Evolutionary conservation across 164 flowering plant species (phyloP).

Genomic region (grape (Vitis vinifera)): ASM3070453v1 NC_081816.1:6027001-6027500

Average conservation of each 20-base stretch:
- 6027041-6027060: constrained; percentile 28
- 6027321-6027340: constrained; percentile 30
- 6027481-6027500: constrained; percentile 67
- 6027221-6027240: neutral
- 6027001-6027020: constrained; percentile 27
- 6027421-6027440: constrained; percentile 99
- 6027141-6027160: constrained; percentile 40
- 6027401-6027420: constrained; percentile 87
- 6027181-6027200: constrained; percentile 41
- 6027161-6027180: constrained; percentile 66
- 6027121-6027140: constrained; percentile 84
- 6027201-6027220: neutral
- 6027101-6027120: constrained; percentile 59
- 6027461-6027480: constrained; percentile 93
- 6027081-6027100: constrained; percentile 65
- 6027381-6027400: constrained; percentile 87
- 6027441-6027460: constrained; percentile 95
- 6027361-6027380: constrained; percentile 93
- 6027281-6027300: constrained; percentile 77
- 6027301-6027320: constrained; percentile 62
- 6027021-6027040: constrained; percentile 23
- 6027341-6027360: constrained; percentile 67
- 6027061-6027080: constrained; percentile 31
- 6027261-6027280: constrained; percentile 1
- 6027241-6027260: neutral